Percentiles rank a stretch among this genome's conserved stretches.
phyloP scores from a whole-genome alignment of 768 basidiomycete genomes.

The Boletus tomentosulus region DNA sequence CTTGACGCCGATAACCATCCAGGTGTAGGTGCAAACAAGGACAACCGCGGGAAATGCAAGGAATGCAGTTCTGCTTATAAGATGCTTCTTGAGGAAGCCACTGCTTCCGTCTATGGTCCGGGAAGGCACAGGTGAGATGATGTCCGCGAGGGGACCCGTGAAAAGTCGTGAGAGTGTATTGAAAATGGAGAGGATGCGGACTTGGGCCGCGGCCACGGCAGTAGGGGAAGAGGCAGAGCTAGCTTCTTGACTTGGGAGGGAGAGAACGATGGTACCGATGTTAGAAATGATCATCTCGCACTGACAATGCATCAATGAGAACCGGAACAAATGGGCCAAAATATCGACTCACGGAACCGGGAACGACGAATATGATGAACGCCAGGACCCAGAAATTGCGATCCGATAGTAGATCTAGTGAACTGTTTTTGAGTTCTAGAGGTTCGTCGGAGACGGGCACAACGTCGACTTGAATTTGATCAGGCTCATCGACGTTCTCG shows the following conservation, averaged over 20 bases:
- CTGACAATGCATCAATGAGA: slow-evolving; percentile 30
- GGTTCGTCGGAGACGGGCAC: slow-evolving; percentile 24
- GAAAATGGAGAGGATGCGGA: slow-evolving; percentile 62
- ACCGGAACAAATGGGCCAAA: background rate
- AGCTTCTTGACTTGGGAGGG: slow-evolving; percentile 42
- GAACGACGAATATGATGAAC: slow-evolving; percentile 45
- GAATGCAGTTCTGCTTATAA: slow-evolving; percentile 61
- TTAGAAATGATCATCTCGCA: slow-evolving; percentile 83
- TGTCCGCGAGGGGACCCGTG: slow-evolving; percentile 68
- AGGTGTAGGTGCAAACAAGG: slow-evolving; percentile 50
- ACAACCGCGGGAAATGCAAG: slow-evolving; percentile 45
- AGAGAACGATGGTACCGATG: slow-evolving; percentile 69
- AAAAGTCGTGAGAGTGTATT: slow-evolving; percentile 71
- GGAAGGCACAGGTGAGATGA: slow-evolving; percentile 58
- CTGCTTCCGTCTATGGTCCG: slow-evolving; percentile 31
- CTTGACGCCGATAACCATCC: slow-evolving; percentile 47
- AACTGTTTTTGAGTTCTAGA: slow-evolving; percentile 18
- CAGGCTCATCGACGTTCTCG: slow-evolving; percentile 2
- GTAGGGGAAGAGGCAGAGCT: slow-evolving; percentile 18
- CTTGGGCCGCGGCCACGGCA: slow-evolving; percentile 56
- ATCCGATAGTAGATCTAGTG: slow-evolving; percentile 48
- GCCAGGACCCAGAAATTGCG: slow-evolving; percentile 63
- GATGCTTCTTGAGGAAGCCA: slow-evolving; percentile 40
- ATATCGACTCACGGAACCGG: slow-evolving; percentile 59
- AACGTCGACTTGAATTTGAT: slow-evolving; percentile 18